Base-by-base conservation (phyloP, 495 filamentous ascomycete species). In the Aspergillus egyptiacus region DNA sequence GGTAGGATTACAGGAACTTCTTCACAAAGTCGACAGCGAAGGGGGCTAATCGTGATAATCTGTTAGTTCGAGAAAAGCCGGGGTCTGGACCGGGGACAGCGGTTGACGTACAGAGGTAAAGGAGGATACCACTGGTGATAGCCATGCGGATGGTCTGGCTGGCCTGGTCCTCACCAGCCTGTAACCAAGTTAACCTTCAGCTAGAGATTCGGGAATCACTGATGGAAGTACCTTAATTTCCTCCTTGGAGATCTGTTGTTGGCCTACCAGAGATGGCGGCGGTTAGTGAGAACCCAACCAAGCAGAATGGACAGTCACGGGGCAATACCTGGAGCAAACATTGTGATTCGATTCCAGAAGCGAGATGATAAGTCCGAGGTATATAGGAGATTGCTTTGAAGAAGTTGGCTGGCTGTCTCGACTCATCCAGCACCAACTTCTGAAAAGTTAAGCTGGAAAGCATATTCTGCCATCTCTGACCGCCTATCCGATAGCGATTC, bases 101-200 rank as follows among this genome's bases (percentile, higher is more conserved):
- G 13, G 11, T 24, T 11, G 31, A 57, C 63, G 28, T 81, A 96
- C 90, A 91, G 41, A 96, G 70, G 70, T 96, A 96, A 51, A 96
- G 79, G 24, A 84, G 50, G 56, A 86, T 64, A 51, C 82, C 78
- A 39, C 78, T 75, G 27, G 76, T 75, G 47, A 87, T 54, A 54
- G 80, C 80, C 38, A 69, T 73, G 61, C 81, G 78, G 58, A 90
- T 61, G 37, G 82, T 86, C 62, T 76, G 73, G 59, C 63, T 71
- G 32, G 90, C 87, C 69, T 87, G 80, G 39, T 72, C 68, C 73
- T 93, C 88, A 61, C 79, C 79, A 35, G 76, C 77, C 71, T 81
- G 38, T 33, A 54, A 9, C 19, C 10, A 20, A 30, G 45, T 50
- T 18, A 38, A 25, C 14, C 23, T 55, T 25, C 23, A 39, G 33